A percentile compares a stretch with the other conserved stretches of the same genome.
Evolutionary conservation across 257 asterid genomes (phyloP).

Genomic region (Nicotiana otophora): DNA sequence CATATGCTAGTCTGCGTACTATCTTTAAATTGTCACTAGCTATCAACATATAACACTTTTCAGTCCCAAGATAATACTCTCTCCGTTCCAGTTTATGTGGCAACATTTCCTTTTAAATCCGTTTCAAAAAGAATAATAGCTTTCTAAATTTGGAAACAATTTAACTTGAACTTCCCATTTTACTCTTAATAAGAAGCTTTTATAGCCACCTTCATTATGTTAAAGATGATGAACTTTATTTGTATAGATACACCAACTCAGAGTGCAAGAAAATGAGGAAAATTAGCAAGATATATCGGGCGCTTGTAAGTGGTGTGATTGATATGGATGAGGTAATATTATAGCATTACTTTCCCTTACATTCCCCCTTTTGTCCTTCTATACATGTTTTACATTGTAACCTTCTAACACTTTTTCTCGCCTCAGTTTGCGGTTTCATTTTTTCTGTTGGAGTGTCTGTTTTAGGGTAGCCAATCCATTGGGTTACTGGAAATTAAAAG

Average conservation of each 20-base stretch:
- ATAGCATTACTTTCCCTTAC: background rate
- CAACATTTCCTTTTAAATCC: too few species aligned
- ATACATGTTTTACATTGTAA: background rate
- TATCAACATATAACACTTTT: background rate
- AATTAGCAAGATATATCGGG: constrained; percentile 75
- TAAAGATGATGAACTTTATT: background rate
- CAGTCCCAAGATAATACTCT: background rate
- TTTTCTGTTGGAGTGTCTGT: constrained; percentile 2
- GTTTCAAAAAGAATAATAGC: too few species aligned
- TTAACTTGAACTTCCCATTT: too few species aligned
- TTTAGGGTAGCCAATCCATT: background rate
- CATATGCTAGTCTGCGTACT: background rate
- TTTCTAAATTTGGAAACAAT: too few species aligned
- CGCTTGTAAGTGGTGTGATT: constrained; percentile 71
- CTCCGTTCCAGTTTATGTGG: too few species aligned
- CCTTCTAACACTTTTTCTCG: background rate
- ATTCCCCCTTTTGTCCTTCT: background rate
- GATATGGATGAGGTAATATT: constrained; percentile 56
- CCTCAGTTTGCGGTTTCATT: background rate
- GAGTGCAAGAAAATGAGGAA: constrained; percentile 44
- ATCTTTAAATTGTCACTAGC: too few species aligned
- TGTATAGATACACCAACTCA: constrained; percentile 36
- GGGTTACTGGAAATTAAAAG: background rate
- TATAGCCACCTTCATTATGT: background rate
- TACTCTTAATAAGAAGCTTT: too few species aligned